phyloP scores from a whole-genome alignment of 805 yeast genomes.

The Ogataea minuta region DNA sequence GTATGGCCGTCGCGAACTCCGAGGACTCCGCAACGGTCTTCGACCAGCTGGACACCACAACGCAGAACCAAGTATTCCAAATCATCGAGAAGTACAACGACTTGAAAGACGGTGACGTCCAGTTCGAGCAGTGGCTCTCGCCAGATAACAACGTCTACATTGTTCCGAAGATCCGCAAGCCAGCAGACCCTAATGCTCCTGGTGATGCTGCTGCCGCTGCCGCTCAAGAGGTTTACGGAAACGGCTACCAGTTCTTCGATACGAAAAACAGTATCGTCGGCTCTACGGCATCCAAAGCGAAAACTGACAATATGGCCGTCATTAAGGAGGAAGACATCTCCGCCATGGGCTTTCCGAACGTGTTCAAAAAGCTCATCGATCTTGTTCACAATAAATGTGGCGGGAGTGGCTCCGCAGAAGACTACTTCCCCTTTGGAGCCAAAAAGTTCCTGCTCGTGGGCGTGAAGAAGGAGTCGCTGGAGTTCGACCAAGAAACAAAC shows the following conservation, averaged over 20 bases:
- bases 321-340: constrained; percentile 29
- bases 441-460: constrained; percentile 28
- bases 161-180: constrained; percentile 19
- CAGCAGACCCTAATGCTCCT: neutral
- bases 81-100: constrained; percentile 23
- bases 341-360: constrained; percentile 29
- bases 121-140: constrained; percentile 29
- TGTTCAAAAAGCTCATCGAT: constrained; percentile 23
- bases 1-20: constrained; percentile 8
- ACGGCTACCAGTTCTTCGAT: constrained; percentile 18
- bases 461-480: constrained; percentile 18
- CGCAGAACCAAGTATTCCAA: constrained; percentile 16
- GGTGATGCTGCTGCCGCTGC: constrained; percentile 1
- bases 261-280: constrained; percentile 4
- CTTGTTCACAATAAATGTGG: constrained; percentile 11
- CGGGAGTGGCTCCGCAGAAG: constrained; percentile 13
- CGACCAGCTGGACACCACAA: constrained; percentile 9
- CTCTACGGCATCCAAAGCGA: constrained; percentile 4
- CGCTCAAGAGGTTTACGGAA: constrained; percentile 8
- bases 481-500: neutral
- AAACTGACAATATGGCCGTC: constrained; percentile 11
- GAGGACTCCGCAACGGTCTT: constrained; percentile 9
- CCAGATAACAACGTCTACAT: constrained; percentile 26
- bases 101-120: constrained; percentile 13
- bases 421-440: constrained; percentile 28